Conservation (phyloP, 768 basidiomycete genomes). For the Phlebiopsis flavidoalba region DNA sequence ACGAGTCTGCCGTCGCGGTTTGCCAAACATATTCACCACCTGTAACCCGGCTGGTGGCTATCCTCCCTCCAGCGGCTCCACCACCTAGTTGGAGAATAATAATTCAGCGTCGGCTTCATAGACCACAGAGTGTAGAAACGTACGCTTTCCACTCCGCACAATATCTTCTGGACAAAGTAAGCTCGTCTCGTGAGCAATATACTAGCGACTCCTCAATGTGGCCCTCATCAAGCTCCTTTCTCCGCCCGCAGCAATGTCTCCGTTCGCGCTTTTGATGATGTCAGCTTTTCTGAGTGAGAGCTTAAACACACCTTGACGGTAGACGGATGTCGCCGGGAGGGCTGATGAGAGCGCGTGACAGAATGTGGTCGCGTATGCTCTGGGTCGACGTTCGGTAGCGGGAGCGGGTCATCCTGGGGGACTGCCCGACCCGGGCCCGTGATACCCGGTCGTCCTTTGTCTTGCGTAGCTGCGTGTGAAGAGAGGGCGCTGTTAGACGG, state of each 20-base stretch:
- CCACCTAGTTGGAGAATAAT: conserved; percentile 46
- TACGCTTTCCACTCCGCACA: conserved; percentile 96
- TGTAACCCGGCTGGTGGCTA: conserved; percentile 70
- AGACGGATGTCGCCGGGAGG: conserved; percentile 81
- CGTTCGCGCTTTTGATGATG: conserved; percentile 64
- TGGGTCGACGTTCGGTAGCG: conserved; percentile 64
- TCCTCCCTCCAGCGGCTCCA: conserved; percentile 83
- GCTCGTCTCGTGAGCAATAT: conserved; percentile 81
- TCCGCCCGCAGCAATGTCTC: conserved; percentile 65
- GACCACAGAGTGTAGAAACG: conserved; percentile 30
- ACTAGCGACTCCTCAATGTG: conserved; percentile 84
- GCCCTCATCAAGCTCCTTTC: conserved; percentile 71
- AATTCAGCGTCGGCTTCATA: not conserved
- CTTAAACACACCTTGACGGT: conserved; percentile 86
- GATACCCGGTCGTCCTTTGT: conserved; percentile 82
- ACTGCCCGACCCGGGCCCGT: conserved; percentile 81
- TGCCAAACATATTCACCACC: conserved; percentile 85
- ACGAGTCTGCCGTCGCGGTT: conserved; percentile 37
- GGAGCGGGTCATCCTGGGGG: conserved; percentile 81
- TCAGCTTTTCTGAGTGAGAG: conserved; percentile 75
- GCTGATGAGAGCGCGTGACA: conserved; percentile 55
- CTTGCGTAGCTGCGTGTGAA: conserved; percentile 61
- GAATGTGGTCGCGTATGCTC: conserved; percentile 77
- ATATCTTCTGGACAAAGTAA: conserved; percentile 76
- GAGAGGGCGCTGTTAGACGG: conserved; percentile 68